Base-by-base conservation (phyloP, 495 filamentous ascomycete genomes). In the Aspergillus indologenus region DNA sequence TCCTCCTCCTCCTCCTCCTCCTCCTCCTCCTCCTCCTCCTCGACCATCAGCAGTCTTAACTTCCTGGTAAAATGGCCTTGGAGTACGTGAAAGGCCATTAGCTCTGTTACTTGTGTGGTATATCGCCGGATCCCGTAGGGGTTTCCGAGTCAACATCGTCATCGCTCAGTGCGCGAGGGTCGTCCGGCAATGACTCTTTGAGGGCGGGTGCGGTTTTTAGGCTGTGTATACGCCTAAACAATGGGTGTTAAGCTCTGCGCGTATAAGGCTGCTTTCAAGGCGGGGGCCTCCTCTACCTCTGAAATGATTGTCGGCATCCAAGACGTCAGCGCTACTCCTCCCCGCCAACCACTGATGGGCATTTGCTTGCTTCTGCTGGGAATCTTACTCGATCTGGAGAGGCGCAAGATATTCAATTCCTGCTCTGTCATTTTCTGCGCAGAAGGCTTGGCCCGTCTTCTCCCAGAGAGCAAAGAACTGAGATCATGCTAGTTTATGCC, bases 401-500 rank as follows among this genome's bases (percentile, higher is more conserved):
- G 34, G 12, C 7, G 34, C 12, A 40, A 40, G 34, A 40, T 24
- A 48, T 21, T 42, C 23, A 26, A 1, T 46, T 56, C 53, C 12
- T 40, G 5, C 12, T 40, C 34, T 14, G 5, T 29, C 26, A 4
- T 40, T 7, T 4, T 40, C 34, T 40, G 34, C 34, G 34, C 5
- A 40, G 34, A 40, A 40, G 31, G 21, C 6, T 34, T 53, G 55
- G 22, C 31, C 34, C 34, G 26, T 21, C 22, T 44, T 17, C 5
- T 50, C 20, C 26, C 23, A 26, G 43, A 31, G 22, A 23, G 15
- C 40, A 45, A 51, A 55, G 54, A 31, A 43, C 57, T 44, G n/a
- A 24, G 46, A 49, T 46, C 42, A 51, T 53, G 49, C 56, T 34
- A 59, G 53, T 26, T 34, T 51, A 54, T 63, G 49, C 47, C 47